Evolutionary conservation across 2,329 filamentous ascomycete genomes (phyloP), one percentile per base, ranked within the genome.

Genomic region (Clonostachys solani): DNA sequence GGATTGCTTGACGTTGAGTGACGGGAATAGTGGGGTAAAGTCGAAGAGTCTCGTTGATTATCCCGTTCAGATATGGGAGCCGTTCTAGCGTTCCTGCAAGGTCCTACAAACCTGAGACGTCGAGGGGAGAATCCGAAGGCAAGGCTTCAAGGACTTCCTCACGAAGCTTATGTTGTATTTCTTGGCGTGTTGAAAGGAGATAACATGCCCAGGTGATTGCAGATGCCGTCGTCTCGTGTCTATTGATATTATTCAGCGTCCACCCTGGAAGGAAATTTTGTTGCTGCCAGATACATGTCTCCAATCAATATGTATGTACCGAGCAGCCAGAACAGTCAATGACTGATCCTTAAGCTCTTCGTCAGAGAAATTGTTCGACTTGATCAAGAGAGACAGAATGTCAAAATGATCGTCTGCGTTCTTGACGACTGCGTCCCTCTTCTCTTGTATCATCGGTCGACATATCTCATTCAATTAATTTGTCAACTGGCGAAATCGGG

Each of bases 41-140:
- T 23, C 87, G 83, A 19, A 89, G 68, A 1, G 81, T 75, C 62
- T 92, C 87, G 49, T 81, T 78, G 52, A 81, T 80, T 42, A 90
- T 74, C 18, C 85, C 87, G 56, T 88, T 82, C 2, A 89, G 75
- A 53, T 84, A 86, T 2, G 83, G 81, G 35, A 90, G 72, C n/a
- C 72, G 71, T 57, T 89, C 84, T 45, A 89, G 70, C 9, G 75
- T 66, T 0, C 64, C 61, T 8, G 74, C 72, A 1, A 76, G 66
- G 47, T 80, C 67, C 19, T 23, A 5, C 19, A 23, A 6, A 23
- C 7, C 29, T 4, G 13, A 17, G 18, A 18, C n/a, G 33, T 18
- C 19, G 7, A 19, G n/a, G 17, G 8, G 16, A 12, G 42, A 43
- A n/a, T 40, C 29, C 5, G 17, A 10, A 17, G 69, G 74, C 7